phyloP scores from a whole-genome alignment of 2,329 filamentous ascomycete genomes.

The Epichloe sibirici region DNA sequence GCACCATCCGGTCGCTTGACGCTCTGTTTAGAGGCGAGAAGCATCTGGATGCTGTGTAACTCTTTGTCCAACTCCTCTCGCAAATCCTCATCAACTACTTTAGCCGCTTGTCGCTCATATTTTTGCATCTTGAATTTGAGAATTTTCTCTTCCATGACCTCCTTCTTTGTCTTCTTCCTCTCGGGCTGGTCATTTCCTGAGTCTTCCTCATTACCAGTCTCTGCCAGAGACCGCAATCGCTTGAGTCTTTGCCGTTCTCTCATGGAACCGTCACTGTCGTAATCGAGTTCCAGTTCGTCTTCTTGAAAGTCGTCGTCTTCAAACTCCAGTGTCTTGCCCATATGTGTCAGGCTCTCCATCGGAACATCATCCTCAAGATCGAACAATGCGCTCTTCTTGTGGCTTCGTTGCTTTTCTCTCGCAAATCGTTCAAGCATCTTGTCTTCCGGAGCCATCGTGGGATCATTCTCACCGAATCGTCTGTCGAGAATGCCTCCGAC shows the following conservation, averaged over 20 bases:
- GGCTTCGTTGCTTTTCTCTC: constrained; percentile 66
- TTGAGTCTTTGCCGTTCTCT: constrained; percentile 44
- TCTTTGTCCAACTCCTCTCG: constrained; percentile 76
- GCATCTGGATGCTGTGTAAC: constrained; percentile 59
- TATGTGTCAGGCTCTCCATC: constrained; percentile 61
- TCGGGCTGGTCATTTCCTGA: constrained; percentile 50
- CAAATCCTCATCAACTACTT: constrained; percentile 87
- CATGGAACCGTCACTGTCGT: constrained; percentile 44
- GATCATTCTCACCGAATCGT: constrained; percentile 91
- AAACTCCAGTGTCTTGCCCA: constrained; percentile 61
- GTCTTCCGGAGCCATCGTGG: constrained; percentile 85
- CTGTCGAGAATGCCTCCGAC: constrained; percentile 86
- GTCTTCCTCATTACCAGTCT: constrained; percentile 34
- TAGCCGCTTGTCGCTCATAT: constrained; percentile 81
- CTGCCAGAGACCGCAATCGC: constrained; percentile 35
- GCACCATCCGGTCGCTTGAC: constrained; percentile 20
- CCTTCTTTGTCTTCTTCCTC: constrained; percentile 86
- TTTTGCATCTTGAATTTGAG: constrained; percentile 95
- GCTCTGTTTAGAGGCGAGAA: constrained; percentile 45
- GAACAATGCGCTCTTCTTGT: constrained; percentile 71
- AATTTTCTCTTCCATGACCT: constrained; percentile 96
- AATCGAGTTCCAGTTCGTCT: constrained; percentile 51
- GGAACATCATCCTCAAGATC: constrained; percentile 69
- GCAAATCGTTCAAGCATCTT: constrained; percentile 86
- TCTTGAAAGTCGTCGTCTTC: constrained; percentile 68